A percentile compares a stretch with the other conserved stretches of the same genome.
Conservation (phyloP, 768 basidiomycete genomes). For the Cystobasidium onofrii region DNA sequence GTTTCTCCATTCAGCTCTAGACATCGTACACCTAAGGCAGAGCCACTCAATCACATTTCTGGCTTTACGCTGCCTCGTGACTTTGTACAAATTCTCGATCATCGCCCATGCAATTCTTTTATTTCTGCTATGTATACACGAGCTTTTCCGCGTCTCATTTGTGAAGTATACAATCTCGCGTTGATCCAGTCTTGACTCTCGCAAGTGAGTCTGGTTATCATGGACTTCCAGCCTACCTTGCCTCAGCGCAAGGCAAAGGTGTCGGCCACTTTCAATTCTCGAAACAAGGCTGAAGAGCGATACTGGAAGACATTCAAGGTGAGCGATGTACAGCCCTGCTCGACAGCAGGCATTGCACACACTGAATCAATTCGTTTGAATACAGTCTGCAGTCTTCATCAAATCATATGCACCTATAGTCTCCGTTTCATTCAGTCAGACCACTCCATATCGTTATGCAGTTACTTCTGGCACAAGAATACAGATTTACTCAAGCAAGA, state of each 20-base stretch:
- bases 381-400: slow-evolving; percentile 57
- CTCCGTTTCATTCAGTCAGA: slow-evolving; percentile 78
- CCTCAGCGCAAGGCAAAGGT: slow-evolving; percentile 8
- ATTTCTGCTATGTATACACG: too few relatives aligned
- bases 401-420: slow-evolving; percentile 97
- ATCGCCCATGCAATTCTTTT: neutral
- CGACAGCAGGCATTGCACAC: neutral
- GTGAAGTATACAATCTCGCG: too few relatives aligned
- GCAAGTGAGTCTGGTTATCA: neutral
- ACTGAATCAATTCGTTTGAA: slow-evolving; percentile 41
- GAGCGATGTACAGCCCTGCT: neutral
- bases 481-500: slow-evolving; percentile 90
- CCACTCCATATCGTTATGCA: slow-evolving; percentile 85
- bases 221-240: slow-evolving; percentile 14
- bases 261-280: neutral
- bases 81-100: neutral
- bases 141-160: too few relatives aligned
- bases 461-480: slow-evolving; percentile 89
- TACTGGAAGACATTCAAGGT: slow-evolving; percentile 41
- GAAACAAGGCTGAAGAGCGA: slow-evolving; percentile 37
- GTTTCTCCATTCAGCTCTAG: too few relatives aligned
- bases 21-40: too few relatives aligned
- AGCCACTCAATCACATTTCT: too few relatives aligned
- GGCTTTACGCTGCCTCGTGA: too few relatives aligned
- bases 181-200: too few relatives aligned